These are phyloP conservation scores for Moricandia arvensis DNA, from an alignment of 345 rosid species.

Conservation along the genomic window DNA sequence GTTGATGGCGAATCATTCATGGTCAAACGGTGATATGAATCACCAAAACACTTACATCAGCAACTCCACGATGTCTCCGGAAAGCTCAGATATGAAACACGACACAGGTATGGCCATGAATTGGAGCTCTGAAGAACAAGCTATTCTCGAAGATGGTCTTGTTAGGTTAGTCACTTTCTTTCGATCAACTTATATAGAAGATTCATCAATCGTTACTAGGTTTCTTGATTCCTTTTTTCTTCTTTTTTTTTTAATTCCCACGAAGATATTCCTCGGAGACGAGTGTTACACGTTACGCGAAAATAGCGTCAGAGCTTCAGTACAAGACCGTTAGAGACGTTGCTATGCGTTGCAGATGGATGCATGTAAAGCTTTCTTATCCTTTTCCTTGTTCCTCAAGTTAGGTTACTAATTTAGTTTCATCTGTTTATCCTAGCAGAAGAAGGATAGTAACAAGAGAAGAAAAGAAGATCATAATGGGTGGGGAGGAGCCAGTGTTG, in stretches of 20 bases:
- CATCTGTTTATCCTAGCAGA: too few relatives aligned
- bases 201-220: neutral
- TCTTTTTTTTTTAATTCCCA: neutral
- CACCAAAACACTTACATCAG: neutral
- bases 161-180: conserved; percentile 1
- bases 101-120: neutral
- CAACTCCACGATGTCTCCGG: neutral
- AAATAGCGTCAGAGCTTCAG: conserved; percentile 53
- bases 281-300: conserved; percentile 49
- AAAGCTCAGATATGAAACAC: neutral
- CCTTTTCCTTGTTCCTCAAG: conserved; percentile 7
- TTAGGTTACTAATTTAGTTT: neutral
- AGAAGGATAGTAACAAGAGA: conserved; percentile 23
- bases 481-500: conserved; percentile 26
- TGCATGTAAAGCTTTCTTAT: conserved; percentile 42
- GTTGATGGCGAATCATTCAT: conserved; percentile 11
- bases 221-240: neutral
- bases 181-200: neutral
- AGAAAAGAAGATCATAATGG: conserved; percentile 68
- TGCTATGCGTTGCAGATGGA: conserved; percentile 76
- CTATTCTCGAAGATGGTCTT: neutral
- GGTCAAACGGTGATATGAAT: conserved; percentile 9
- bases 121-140: conserved; percentile 14
- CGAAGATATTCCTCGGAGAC: conserved; percentile 49
- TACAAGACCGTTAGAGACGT: conserved; percentile 80